Percentiles rank a stretch among this genome's conserved stretches.
Evolutionary conservation across 805 yeast species (phyloP).

Genomic region (Candida orba): DNA sequence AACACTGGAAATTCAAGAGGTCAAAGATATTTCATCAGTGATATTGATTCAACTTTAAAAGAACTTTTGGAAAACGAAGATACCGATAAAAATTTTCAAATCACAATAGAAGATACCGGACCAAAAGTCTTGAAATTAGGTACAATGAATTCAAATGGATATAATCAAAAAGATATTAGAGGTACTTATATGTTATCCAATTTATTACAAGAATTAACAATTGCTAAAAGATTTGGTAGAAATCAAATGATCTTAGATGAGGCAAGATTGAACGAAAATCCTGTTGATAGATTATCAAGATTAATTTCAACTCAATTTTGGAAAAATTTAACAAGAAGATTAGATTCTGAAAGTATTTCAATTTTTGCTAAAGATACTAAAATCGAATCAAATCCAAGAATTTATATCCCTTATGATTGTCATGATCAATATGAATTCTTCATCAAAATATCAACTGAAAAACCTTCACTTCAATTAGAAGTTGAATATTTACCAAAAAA

Average conservation of each 20-base stretch:
- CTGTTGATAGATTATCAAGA: conserved; percentile 69
- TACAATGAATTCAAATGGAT: conserved; percentile 82
- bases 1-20: conserved; percentile 27
- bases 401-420: conserved; percentile 68
- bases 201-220: conserved; percentile 78
- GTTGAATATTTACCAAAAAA: conserved; percentile 70
- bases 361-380: conserved; percentile 76
- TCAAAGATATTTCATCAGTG: conserved; percentile 54
- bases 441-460: conserved; percentile 39
- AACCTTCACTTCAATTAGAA: conserved; percentile 55
- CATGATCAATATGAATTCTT: conserved; percentile 70
- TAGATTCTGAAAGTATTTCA: conserved; percentile 54
- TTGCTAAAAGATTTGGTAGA: conserved; percentile 76
- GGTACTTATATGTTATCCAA: conserved; percentile 90
- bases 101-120: conserved; percentile 78
- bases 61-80: conserved; percentile 72
- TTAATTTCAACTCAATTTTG: conserved; percentile 74
- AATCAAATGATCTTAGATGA: conserved; percentile 76
- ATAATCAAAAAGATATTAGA: conserved; percentile 59
- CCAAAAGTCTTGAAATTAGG: conserved; percentile 77
- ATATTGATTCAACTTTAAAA: conserved; percentile 65
- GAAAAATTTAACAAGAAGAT: conserved; percentile 66
- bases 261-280: conserved; percentile 77
- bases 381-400: conserved; percentile 62
- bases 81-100: conserved; percentile 78